These are phyloP conservation scores for Phoma sp. DNA, from an alignment of 2,329 filamentous ascomycete genomes.

Conservation along the genomic window DNA sequence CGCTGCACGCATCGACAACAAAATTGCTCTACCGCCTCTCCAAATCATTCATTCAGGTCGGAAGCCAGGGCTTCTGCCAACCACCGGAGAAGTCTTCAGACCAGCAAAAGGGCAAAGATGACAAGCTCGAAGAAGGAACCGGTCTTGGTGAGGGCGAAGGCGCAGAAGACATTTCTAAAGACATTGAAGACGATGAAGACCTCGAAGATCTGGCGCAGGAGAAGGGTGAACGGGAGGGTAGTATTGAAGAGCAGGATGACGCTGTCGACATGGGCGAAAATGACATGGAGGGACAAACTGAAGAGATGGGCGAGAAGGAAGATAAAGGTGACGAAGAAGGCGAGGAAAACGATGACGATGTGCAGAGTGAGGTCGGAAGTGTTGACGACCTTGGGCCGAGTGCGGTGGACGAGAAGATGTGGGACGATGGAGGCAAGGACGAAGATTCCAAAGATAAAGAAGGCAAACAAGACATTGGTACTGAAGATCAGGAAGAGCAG, in stretches of 20 bases:
- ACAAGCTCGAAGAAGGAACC: conserved; percentile 87
- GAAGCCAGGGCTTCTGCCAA: conserved; percentile 87
- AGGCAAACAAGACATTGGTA: conserved; percentile 63
- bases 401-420: conserved; percentile 97
- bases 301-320: conserved; percentile 60
- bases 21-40: conserved; percentile 77
- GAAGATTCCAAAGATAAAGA: conserved; percentile 83
- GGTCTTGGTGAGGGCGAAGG: conserved; percentile 95
- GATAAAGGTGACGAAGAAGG: conserved; percentile 63
- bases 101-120: conserved; percentile 70
- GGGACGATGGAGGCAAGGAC: conserved; percentile 84
- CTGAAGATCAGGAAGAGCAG: conserved; percentile 55
- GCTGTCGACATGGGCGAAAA: conserved; percentile 92
- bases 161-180: conserved; percentile 96
- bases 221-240: conserved; percentile 64
- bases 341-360: conserved; percentile 60
- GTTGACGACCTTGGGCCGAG: conserved; percentile 89
- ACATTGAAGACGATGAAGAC: conserved; percentile 92
- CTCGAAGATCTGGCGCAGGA: conserved; percentile 86
- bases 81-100: conserved; percentile 76
- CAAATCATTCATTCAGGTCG: conserved; percentile 78
- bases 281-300: conserved; percentile 86
- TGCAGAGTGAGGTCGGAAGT: conserved; percentile 88
- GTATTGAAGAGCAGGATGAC: conserved; percentile 81
- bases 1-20: conserved; percentile 72